These are phyloP conservation scores for Coemansia sp. DNA, from an alignment of 192 early-diverging fungal species.

Conservation along the genomic window DNA sequence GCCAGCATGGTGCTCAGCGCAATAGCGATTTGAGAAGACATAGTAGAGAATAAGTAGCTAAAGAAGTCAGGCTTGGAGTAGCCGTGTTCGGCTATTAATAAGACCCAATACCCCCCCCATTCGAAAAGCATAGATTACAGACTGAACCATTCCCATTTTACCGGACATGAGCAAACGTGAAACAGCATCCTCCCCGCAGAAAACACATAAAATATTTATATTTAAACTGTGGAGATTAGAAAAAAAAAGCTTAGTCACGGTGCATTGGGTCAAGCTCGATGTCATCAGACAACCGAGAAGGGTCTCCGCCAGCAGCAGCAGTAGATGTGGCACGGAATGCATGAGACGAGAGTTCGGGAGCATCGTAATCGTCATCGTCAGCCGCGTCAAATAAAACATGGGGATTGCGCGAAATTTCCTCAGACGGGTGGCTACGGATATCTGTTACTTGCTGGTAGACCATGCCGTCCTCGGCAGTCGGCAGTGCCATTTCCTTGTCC, in stretches of 20 bases:
- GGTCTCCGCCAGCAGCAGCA: neutral
- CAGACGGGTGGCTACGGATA: neutral
- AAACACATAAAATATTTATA: too few species aligned
- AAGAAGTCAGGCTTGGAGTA: too few species aligned
- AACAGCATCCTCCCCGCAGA: too few species aligned
- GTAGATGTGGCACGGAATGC: conserved; percentile 1
- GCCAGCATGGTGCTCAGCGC: neutral
- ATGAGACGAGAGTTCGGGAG: neutral
- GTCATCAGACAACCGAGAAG: conserved; percentile 28
- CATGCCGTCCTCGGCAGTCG: conserved; percentile 25
- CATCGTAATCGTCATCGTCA: conserved; percentile 17
- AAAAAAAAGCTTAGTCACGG: neutral
- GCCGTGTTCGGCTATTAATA: too few species aligned
- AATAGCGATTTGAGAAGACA: too few species aligned
- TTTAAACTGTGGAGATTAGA: neutral
- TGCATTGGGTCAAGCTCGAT: conserved; percentile 36
- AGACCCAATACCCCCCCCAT: too few species aligned
- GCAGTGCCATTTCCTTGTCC: conserved; percentile 29
- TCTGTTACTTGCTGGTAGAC: conserved; percentile 32
- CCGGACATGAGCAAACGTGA: too few species aligned
- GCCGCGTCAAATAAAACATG: conserved; percentile 42
- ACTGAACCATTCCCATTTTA: too few species aligned
- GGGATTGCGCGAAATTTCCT: conserved; percentile 12
- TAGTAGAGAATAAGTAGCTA: too few species aligned
- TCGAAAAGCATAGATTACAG: too few species aligned